These are phyloP conservation scores for Penicillium canescens DNA, from an alignment of 495 filamentous ascomycete genomes.

Conservation along the genomic window DNA sequence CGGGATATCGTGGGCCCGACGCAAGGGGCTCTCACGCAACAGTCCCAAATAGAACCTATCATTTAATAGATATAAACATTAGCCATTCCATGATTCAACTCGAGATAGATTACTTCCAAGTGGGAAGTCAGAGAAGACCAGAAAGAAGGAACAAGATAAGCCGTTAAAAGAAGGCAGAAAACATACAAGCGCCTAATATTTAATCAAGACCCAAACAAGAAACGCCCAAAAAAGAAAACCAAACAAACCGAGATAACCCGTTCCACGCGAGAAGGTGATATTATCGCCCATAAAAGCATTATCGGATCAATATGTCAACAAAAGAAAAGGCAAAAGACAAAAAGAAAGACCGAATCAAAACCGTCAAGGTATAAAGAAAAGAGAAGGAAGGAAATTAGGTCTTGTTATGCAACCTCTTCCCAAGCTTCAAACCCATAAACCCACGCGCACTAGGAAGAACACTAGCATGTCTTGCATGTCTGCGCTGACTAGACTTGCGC, in stretches of 20 bases:
- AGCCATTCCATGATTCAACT: neutral
- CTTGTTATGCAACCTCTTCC: slow-evolving; percentile 28
- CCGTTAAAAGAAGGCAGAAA: neutral
- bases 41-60: too few species aligned
- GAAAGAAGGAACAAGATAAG: slow-evolving; percentile 2
- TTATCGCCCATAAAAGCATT: slow-evolving; percentile 3
- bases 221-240: too few species aligned
- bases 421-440: slow-evolving; percentile 41
- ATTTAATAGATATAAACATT: neutral
- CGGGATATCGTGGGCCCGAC: too few species aligned
- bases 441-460: slow-evolving; percentile 22
- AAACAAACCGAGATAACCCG: too few species aligned
- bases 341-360: slow-evolving; percentile 5
- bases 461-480: slow-evolving; percentile 22
- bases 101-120: neutral
- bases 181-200: slow-evolving; percentile 1
- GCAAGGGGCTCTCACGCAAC: too few species aligned
- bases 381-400: slow-evolving; percentile 16
- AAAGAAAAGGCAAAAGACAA: neutral
- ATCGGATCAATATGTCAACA: slow-evolving; percentile 2
- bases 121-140: neutral
- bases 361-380: slow-evolving; percentile 2
- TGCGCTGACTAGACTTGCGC: slow-evolving; percentile 22
- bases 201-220: neutral
- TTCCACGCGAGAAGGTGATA: neutral